Evolutionary conservation across 176 grass and related monocot genomes (phyloP).

Genomic region (Pontederia crassipes): DNA sequence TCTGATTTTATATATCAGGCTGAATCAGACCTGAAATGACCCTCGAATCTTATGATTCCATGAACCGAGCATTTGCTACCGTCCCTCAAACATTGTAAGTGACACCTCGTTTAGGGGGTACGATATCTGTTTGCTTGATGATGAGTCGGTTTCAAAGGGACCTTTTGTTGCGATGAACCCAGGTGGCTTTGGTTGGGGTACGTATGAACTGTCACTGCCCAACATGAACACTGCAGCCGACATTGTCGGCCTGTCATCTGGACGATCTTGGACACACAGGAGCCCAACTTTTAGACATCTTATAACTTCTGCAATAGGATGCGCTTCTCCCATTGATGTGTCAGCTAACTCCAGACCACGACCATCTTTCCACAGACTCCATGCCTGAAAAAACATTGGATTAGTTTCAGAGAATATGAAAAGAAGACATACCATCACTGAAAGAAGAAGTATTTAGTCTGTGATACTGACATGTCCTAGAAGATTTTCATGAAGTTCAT

Average conservation of each 20-base stretch:
- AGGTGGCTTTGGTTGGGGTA: not conserved
- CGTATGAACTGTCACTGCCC: conserved; percentile 19
- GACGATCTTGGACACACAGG: conserved; percentile 56
- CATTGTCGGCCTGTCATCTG: conserved; percentile 52
- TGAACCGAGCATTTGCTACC: not conserved
- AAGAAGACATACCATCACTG: not conserved
- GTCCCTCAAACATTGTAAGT: not conserved
- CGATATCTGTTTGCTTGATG: not conserved
- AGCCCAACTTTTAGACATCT: conserved; percentile 42
- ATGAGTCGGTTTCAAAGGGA: not conserved
- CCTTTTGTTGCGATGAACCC: not conserved
- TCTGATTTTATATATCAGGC: too few relatives aligned
- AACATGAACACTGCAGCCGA: conserved; percentile 43
- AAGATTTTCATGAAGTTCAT: conserved; percentile 39
- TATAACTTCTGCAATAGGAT: not conserved
- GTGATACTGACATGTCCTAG: conserved; percentile 37
- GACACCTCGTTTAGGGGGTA: not conserved
- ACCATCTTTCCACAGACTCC: conserved; percentile 25
- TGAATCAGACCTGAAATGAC: too few relatives aligned
- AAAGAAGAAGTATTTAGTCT: too few relatives aligned
- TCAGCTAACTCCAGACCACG: conserved; percentile 23
- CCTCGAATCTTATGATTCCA: too few relatives aligned
- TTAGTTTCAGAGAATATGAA: not conserved
- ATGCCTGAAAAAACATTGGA: conserved; percentile 19
- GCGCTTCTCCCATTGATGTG: conserved; percentile 11